Evolutionary conservation across 495 filamentous ascomycete genomes (phyloP), one percentile per base, ranked within the genome.

Genomic region (Daldinia bambusicola): DNA sequence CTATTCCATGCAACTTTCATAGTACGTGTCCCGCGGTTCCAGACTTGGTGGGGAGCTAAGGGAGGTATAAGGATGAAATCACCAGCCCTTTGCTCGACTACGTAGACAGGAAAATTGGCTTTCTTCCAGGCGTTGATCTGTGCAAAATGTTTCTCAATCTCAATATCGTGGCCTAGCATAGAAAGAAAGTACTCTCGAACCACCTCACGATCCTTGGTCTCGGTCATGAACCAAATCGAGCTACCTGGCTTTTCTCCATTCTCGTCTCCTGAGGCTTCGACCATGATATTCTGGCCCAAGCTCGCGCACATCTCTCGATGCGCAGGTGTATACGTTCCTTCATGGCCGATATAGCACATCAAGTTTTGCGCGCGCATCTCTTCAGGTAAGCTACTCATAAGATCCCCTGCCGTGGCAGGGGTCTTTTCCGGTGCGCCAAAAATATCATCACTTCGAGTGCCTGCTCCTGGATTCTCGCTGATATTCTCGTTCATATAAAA

Each of bases 1-100:
- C 95, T 84, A 78, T 99, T 99, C 95, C 95, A 99, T 6, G 95
- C 95, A 22, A 94, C 93, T 78, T 99, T 99, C 86, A 97, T 92
- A 0, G 95, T 99, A 41, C 93, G 84, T 10, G 93, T 97, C 7
- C 95, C 95, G 53, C 95, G 89, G 74, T 99, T 99, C 95, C 95
- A 99, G 22, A 99, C 95, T 75, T 99, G 95, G 75, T 99, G 95
- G 0, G 95, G 93, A n/a, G 94, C 95, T 6, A 98, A 81, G 6
- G 95, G 94, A n/a, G 95, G 95, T 18, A 99, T 90, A 0, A 99
- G 85, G 56, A 99, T 94, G 75, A 98, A 95, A 76, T 99, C 95
- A 7, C 95, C 95, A n/a, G 89, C 87, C 58, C 84, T 91, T 76
- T 99, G 95, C 74, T 99, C 93, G 32, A 97, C 93, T 59, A 99